Evolutionary conservation across 2,329 filamentous ascomycete species (phyloP).

Genomic region (Westerdykella sp.): DNA sequence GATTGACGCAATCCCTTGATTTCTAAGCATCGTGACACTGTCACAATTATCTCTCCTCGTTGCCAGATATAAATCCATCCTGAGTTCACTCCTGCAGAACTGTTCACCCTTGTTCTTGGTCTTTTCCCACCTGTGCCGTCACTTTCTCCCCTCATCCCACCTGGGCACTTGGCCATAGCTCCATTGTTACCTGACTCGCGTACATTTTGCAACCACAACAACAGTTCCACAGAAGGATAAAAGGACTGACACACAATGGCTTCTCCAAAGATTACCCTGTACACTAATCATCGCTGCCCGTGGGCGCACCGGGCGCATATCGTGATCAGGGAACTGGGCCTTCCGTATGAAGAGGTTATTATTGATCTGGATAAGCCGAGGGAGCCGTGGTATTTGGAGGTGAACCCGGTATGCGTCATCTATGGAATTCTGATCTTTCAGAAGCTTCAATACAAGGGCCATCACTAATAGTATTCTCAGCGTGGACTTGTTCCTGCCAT

Average conservation of each 20-base stretch:
- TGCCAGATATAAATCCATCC: background rate
- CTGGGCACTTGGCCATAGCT: background rate
- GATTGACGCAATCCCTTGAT: conserved; percentile 6
- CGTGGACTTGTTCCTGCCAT: conserved; percentile 70
- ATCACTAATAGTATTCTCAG: conserved; percentile 14
- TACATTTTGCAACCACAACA: background rate
- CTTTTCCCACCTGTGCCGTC: background rate
- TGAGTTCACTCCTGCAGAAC: background rate
- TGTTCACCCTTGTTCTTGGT: background rate
- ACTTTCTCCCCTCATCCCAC: background rate
- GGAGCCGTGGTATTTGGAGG: conserved; percentile 64
- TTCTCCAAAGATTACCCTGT: conserved; percentile 55
- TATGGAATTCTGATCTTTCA: too few species aligned
- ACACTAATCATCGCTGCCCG: conserved; percentile 65
- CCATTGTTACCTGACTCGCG: conserved; percentile 1
- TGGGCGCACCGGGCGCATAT: conserved; percentile 74
- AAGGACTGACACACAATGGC: conserved; percentile 1
- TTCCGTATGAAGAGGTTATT: conserved; percentile 63
- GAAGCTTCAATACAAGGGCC: too few species aligned
- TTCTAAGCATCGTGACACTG: conserved; percentile 2
- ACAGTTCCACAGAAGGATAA: conserved; percentile 11
- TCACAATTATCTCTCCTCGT: background rate
- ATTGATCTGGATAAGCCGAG: conserved; percentile 66
- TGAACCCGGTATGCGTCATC: conserved; percentile 56
- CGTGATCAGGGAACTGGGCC: conserved; percentile 57